phyloP scores from a whole-genome alignment of 2,329 filamentous ascomycete species.

The Hypoxylon sp. region DNA sequence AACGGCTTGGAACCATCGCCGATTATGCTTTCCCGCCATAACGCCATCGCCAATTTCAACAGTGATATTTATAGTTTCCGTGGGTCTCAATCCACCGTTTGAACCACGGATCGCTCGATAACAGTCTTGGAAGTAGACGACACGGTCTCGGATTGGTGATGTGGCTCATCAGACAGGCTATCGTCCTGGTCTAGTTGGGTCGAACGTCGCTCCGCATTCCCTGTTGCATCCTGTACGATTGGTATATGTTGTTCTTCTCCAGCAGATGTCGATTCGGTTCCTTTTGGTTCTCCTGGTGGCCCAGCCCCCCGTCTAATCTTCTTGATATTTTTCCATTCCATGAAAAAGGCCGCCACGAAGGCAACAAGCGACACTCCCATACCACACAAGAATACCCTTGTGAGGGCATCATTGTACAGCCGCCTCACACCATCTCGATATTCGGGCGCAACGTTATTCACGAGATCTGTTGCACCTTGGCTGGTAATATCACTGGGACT shows the following conservation, averaged over 20 bases:
- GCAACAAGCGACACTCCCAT: conserved; percentile 65
- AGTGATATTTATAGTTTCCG: background rate
- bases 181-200: conserved; percentile 21
- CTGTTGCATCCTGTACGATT: conserved; percentile 6
- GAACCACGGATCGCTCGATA: conserved; percentile 15
- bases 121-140: conserved; percentile 18
- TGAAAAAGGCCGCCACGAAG: conserved; percentile 65
- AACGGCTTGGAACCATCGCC: conserved; percentile 4
- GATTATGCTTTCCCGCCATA: conserved; percentile 12
- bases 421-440: conserved; percentile 64
- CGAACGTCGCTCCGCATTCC: conserved; percentile 5
- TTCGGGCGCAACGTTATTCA: conserved; percentile 61
- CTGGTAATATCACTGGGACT: conserved; percentile 54
- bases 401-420: conserved; percentile 71
- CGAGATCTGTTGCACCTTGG: conserved; percentile 66
- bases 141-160: background rate
- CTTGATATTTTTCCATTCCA: conserved; percentile 74
- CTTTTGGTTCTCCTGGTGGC: conserved; percentile 11
- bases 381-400: conserved; percentile 68
- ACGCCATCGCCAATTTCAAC: conserved; percentile 9
- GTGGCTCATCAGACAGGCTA: conserved; percentile 17
- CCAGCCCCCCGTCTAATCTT: conserved; percentile 50
- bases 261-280: conserved; percentile 10
- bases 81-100: background rate
- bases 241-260: conserved; percentile 15